Percentiles rank a stretch among this genome's conserved stretches.
Conservation (phyloP, 495 filamentous ascomycete species). For the Xylaria acuta region DNA sequence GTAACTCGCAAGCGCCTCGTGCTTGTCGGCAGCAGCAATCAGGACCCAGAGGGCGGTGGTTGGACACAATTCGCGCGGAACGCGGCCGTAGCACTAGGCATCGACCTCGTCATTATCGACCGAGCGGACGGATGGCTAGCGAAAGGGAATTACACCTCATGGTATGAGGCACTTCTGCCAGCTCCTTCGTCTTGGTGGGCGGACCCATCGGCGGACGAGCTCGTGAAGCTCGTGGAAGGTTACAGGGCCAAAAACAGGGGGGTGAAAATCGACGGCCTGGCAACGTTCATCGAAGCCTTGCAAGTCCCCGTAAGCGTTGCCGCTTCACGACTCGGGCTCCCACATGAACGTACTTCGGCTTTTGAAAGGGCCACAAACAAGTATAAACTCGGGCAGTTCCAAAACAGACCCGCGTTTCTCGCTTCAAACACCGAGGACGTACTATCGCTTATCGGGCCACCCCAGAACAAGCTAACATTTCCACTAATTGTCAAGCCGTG, state of each 20-base stretch:
- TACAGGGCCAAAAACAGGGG: constrained; percentile 32
- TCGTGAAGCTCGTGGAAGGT: constrained; percentile 38
- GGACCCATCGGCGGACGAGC: constrained; percentile 41
- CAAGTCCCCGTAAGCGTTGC: constrained; percentile 45
- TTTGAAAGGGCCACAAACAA: constrained; percentile 53
- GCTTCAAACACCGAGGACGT: constrained; percentile 31
- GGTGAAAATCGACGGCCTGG: constrained; percentile 46
- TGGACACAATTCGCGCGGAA: constrained; percentile 42
- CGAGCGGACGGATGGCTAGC: constrained; percentile 56
- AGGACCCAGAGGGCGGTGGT: constrained; percentile 43
- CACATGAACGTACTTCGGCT: constrained; percentile 41
- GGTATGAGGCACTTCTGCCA: constrained; percentile 42
- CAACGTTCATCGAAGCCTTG: constrained; percentile 49
- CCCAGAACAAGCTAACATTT: constrained; percentile 35
- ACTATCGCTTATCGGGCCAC: constrained; percentile 24
- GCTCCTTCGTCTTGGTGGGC: constrained; percentile 34
- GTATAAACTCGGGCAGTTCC: constrained; percentile 46
- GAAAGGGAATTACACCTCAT: constrained; percentile 40
- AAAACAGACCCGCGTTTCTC: constrained; percentile 36
- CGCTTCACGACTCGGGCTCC: constrained; percentile 43
- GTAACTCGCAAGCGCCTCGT: constrained; percentile 42
- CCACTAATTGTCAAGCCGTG: constrained; percentile 57
- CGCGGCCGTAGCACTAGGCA: constrained; percentile 50
- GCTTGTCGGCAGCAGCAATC: constrained; percentile 47
- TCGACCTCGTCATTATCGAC: constrained; percentile 56